Base-by-base conservation (phyloP, 2,329 filamentous ascomycete genomes). In the Colletotrichum lini region DNA sequence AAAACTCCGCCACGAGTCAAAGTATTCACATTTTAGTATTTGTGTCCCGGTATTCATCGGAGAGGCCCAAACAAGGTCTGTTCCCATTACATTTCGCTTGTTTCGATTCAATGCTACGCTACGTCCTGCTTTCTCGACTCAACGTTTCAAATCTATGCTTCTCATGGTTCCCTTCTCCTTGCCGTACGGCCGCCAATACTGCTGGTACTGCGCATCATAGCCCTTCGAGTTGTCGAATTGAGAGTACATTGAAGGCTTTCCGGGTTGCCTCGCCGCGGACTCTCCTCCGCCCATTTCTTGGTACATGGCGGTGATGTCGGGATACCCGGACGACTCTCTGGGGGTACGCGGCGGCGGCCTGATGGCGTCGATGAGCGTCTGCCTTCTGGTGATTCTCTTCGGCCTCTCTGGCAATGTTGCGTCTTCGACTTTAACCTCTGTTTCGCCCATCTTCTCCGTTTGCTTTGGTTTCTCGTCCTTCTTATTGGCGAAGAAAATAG, bases 401-500 rank as follows among this genome's bases (percentile, higher is more conserved):
- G 70, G 62, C n/a, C 70, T 73, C 16, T 66, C 42, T 4, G 70
- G 66, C 23, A 72, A 53, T 6, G 53, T 26, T 38, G 42, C n/a
- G 2, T 52, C 30, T n/a, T 35, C 64, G 35, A 50, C 21, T 21
- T 53, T 42, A 8, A 38, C 58, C 10, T 21, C 40, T 6, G 52
- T 49, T 38, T 63, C 58, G 13, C 59, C 68, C 9, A 44, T 8
- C 3, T 52, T 57, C 45, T 38, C 45, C 26, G 65, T 45, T 23
- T 42, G 44, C 4, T 65, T 54, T 35, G 50, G 16, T 4, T 53
- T 42, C 3, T 44, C n/a, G 13, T 50, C 49, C 44, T 42, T 50
- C n/a, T 52, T 67, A 4, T 56, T 68, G 6, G 65, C 66, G 35
- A 73, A 73, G 59, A 73, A 73, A 35, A 73, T 65, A 10, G 66